Conservation (phyloP, 139 green algal genomes). For the Micractinium sp. region DNA sequence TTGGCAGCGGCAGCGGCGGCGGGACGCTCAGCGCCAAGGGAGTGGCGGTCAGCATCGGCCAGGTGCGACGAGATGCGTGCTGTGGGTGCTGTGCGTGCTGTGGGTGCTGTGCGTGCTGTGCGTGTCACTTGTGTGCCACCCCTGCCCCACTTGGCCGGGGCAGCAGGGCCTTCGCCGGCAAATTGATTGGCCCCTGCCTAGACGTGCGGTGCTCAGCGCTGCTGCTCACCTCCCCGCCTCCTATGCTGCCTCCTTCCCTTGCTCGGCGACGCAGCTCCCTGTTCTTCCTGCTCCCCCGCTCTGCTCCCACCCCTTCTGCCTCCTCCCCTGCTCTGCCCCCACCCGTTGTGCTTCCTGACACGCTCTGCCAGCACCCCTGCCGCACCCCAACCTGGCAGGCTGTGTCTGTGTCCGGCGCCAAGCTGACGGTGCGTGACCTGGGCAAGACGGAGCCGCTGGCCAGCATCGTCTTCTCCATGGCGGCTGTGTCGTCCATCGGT, state of each 20-base stretch:
- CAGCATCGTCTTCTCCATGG: slow-evolving; percentile 17
- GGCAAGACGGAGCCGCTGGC: neutral
- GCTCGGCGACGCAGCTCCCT: too few relatives aligned
- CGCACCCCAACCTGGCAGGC: slow-evolving; percentile 21
- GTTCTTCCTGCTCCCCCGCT: neutral
- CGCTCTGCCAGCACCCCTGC: neutral
- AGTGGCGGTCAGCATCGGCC: neutral
- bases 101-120: neutral
- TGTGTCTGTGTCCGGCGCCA: slow-evolving; percentile 18
- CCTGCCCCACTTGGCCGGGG: too few relatives aligned
- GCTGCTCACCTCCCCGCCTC: too few relatives aligned
- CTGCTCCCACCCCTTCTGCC: neutral
- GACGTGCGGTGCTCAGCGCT: too few relatives aligned
- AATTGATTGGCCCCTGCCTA: too few relatives aligned
- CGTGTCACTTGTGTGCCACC: neutral
- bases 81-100: neutral
- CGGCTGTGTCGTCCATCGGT: neutral
- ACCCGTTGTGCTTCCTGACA: neutral
- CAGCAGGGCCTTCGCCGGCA: too few relatives aligned
- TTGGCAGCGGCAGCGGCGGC: neutral
- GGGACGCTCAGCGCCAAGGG: neutral
- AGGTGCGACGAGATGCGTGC: neutral
- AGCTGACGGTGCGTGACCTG: slow-evolving; percentile 31
- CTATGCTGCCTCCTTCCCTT: too few relatives aligned
- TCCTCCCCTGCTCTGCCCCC: neutral